Evolutionary conservation across 2,329 filamentous ascomycete genomes (phyloP).

Genomic region (Neopestalotiopsis rosae): DNA sequence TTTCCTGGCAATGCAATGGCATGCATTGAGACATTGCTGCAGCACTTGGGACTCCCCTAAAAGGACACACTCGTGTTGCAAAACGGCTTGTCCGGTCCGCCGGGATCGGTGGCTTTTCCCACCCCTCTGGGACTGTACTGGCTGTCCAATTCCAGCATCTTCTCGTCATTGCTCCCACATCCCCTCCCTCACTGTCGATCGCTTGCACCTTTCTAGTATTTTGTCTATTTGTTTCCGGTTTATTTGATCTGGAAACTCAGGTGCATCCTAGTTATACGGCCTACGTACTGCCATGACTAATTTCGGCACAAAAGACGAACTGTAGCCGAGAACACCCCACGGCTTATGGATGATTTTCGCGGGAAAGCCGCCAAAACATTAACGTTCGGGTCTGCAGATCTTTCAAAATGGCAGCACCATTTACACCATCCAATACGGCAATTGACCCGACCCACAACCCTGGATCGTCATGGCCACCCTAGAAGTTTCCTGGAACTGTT

Average conservation of each 20-base stretch:
- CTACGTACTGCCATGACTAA: background rate
- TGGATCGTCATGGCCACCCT: background rate
- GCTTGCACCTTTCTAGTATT: too few species aligned
- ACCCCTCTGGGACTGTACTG: background rate
- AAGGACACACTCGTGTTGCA: background rate
- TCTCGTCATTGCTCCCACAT: too few species aligned
- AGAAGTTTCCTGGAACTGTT: background rate
- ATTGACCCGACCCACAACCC: conserved; percentile 2
- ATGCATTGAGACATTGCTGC: conserved; percentile 3
- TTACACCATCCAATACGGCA: background rate
- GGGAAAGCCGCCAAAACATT: background rate
- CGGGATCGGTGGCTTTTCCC: background rate
- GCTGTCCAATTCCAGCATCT: too few species aligned
- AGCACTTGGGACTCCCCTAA: background rate
- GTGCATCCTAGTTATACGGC: too few species aligned
- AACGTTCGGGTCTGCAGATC: background rate
- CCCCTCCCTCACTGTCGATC: too few species aligned
- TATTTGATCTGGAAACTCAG: too few species aligned
- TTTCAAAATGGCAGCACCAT: background rate
- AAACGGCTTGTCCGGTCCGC: background rate
- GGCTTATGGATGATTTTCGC: background rate
- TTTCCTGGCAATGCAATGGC: background rate
- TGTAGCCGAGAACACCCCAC: background rate
- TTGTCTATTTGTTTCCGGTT: too few species aligned
- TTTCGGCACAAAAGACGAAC: background rate